Conservation (phyloP, 495 filamentous ascomycete genomes). For the Aspergillus steynii region DNA sequence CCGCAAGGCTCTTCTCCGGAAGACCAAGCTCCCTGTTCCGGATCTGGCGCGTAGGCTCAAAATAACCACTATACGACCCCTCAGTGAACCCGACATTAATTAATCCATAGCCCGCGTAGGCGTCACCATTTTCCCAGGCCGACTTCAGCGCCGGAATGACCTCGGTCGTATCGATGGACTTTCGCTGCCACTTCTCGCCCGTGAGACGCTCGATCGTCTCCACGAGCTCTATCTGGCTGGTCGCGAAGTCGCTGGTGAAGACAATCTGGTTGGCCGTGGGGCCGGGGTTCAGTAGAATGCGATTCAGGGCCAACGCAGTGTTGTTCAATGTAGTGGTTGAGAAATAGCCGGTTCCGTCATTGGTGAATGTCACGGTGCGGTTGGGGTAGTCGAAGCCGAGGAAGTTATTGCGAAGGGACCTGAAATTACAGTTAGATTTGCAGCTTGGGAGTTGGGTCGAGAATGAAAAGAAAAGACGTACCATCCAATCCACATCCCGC, state of each 20-base stretch:
- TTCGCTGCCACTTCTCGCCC: conserved; percentile 11
- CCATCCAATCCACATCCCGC: conserved; percentile 19
- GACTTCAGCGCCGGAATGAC: conserved; percentile 5
- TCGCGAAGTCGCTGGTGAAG: conserved; percentile 15
- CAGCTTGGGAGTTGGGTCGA: no score
- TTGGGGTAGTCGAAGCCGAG: conserved; percentile 12
- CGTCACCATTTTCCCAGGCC: conserved; percentile 7
- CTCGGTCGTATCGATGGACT: conserved; percentile 2
- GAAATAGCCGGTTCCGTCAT: conserved; percentile 10
- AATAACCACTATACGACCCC: conserved; percentile 10
- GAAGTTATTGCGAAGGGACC: conserved; percentile 16
- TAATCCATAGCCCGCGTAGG: conserved; percentile 9
- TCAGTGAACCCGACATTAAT: conserved; percentile 16
- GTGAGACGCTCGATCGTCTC: conserved; percentile 12
- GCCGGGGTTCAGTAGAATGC: conserved; percentile 7
- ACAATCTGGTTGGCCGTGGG: conserved; percentile 16
- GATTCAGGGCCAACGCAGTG: conserved; percentile 13
- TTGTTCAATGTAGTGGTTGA: conserved; percentile 8
- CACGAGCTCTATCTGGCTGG: conserved; percentile 10
- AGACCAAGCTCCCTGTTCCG: conserved; percentile 9
- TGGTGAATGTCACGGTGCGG: conserved; percentile 10
- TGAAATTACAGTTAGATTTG: background rate
- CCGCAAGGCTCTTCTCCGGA: background rate
- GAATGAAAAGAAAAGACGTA: background rate
- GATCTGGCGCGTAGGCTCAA: conserved; percentile 2